Evolutionary conservation across 1,284 basidiomycete genomes (phyloP).

Genomic region (Tausonia pullulans): DNA sequence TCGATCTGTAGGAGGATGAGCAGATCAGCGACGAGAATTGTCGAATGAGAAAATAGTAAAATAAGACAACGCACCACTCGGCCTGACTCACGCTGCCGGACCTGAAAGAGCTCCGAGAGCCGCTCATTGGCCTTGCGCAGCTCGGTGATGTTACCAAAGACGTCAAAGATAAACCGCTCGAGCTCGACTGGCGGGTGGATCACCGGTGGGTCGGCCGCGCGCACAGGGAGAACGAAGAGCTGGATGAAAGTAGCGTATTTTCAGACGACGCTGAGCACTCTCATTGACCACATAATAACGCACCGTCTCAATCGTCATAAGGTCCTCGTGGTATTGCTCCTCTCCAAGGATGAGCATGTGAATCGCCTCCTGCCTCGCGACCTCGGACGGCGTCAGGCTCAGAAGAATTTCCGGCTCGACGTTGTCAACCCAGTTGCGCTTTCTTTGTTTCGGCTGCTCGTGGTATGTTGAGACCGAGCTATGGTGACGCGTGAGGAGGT

Average conservation of each 20-base stretch:
- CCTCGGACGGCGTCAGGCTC: slow-evolving; percentile 60
- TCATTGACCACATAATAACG: slow-evolving; percentile 18
- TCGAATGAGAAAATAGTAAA: neutral
- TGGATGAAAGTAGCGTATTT: slow-evolving; percentile 23
- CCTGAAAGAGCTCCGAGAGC: slow-evolving; percentile 71
- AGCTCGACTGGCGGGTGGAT: slow-evolving; percentile 50
- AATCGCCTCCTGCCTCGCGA: slow-evolving; percentile 75
- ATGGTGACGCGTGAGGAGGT: slow-evolving; percentile 17
- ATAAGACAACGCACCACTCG: neutral
- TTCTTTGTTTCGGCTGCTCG: slow-evolving; percentile 24
- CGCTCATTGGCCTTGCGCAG: slow-evolving; percentile 68
- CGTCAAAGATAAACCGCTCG: slow-evolving; percentile 69
- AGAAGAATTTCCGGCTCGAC: slow-evolving; percentile 56
- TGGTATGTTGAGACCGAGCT: slow-evolving; percentile 13
- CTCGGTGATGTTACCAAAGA: slow-evolving; percentile 79
- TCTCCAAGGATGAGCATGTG: slow-evolving; percentile 54
- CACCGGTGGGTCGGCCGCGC: slow-evolving; percentile 56
- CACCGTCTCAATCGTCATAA: slow-evolving; percentile 70
- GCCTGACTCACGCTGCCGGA: slow-evolving; percentile 63
- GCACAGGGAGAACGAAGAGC: slow-evolving; percentile 69
- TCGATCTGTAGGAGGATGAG: slow-evolving; percentile 47
- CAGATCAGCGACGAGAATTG: neutral
- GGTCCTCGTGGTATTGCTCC: slow-evolving; percentile 78
- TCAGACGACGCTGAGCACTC: neutral
- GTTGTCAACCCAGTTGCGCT: slow-evolving; percentile 57